Evolutionary conservation across 495 filamentous ascomycete species (phyloP).

Genomic region (Talaromyces stipitatus): DNA sequence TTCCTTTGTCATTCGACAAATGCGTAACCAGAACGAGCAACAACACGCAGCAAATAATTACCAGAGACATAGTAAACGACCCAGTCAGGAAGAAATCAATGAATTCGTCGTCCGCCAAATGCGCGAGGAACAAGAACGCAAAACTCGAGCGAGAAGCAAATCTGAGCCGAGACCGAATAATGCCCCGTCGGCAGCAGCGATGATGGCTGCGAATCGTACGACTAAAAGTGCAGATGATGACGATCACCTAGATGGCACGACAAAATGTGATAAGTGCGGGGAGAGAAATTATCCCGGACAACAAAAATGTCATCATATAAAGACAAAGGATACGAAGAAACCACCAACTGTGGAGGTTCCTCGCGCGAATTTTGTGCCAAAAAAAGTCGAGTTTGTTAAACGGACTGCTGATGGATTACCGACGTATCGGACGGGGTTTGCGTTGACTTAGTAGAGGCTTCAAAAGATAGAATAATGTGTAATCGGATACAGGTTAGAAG

Average conservation of each 20-base stretch:
- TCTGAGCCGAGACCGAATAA: constrained; percentile 16
- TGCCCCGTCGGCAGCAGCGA: not conserved
- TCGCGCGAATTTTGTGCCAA: constrained; percentile 15
- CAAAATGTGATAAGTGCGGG: constrained; percentile 18
- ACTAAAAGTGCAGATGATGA: not conserved
- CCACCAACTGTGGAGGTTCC: constrained; percentile 16
- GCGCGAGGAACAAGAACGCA: constrained; percentile 18
- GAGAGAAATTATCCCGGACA: constrained; percentile 11
- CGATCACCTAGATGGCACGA: constrained; percentile 1
- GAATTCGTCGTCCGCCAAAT: constrained; percentile 24
- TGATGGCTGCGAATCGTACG: not conserved
- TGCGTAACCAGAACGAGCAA: constrained; percentile 5
- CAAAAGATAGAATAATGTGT: not conserved
- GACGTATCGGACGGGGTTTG: constrained; percentile 18
- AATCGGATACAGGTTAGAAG: not conserved
- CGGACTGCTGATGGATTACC: constrained; percentile 15
- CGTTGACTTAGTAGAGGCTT: not conserved
- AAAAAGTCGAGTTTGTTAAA: constrained; percentile 16
- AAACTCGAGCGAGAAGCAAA: constrained; percentile 13
- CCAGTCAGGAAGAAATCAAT: constrained; percentile 27
- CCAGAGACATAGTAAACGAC: constrained; percentile 15
- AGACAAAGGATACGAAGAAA: constrained; percentile 9
- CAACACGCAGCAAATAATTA: not conserved
- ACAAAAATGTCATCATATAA: not conserved
- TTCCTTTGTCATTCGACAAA: constrained; percentile 19